A percentile compares a stretch with the other conserved stretches of the same genome.
These are phyloP conservation scores for Debaryomyces robertsiae DNA, from an alignment of 1,139 yeast genomes.

Conservation along the genomic window DNA sequence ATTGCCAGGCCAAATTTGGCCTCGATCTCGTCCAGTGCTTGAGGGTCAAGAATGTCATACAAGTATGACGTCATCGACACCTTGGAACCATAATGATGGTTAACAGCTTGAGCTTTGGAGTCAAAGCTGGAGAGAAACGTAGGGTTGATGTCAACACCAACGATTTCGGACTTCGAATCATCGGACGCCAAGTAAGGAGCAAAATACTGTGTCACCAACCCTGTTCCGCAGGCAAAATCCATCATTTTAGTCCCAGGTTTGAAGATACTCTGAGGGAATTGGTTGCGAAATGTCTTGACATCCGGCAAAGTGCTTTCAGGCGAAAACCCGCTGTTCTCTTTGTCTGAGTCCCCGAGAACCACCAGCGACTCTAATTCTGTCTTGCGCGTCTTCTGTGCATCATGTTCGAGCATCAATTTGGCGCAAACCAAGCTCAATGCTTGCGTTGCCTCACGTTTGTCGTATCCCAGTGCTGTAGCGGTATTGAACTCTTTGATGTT, in stretches of 20 bases:
- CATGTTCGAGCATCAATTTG: constrained; percentile 25
- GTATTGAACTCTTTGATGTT: constrained; percentile 26
- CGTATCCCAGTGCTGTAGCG: constrained; percentile 27
- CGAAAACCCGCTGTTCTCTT: constrained; percentile 18
- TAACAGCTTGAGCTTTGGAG: constrained; percentile 15
- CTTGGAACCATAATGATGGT: constrained; percentile 11
- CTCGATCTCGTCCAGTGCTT: constrained; percentile 19
- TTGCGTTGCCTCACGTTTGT: constrained; percentile 22
- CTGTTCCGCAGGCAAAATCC: constrained; percentile 53
- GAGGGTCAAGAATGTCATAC: constrained; percentile 34
- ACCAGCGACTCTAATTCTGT: constrained; percentile 17
- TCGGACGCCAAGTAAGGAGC: constrained; percentile 28
- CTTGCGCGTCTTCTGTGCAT: constrained; percentile 17
- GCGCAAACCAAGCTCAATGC: constrained; percentile 23
- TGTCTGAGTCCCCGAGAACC: constrained; percentile 21
- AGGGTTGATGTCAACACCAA: constrained; percentile 43
- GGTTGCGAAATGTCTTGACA: constrained; percentile 13
- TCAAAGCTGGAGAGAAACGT: constrained; percentile 29
- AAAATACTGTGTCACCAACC: constrained; percentile 33
- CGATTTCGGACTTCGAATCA: constrained; percentile 21
- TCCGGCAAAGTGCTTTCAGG: constrained; percentile 18
- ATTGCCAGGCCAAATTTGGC: constrained; percentile 23
- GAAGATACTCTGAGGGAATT: constrained; percentile 21
- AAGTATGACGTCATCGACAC: constrained; percentile 19
- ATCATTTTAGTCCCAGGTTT: constrained; percentile 31